These are phyloP conservation scores for Epithele typhae DNA, from an alignment of 768 basidiomycete genomes.

Conservation along the genomic window DNA sequence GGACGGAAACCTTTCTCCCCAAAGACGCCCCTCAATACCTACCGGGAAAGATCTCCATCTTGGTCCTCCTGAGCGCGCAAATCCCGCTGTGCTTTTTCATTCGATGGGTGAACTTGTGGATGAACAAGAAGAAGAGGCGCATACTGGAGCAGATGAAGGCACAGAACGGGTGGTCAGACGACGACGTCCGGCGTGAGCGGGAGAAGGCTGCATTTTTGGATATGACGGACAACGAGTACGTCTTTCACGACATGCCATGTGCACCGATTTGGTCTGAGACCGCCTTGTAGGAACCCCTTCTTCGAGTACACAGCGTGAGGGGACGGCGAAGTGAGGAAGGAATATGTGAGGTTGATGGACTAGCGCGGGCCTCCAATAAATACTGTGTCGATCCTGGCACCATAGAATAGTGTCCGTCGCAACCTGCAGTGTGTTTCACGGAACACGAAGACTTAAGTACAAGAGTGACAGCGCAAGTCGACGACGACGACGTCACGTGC, in stretches of 20 bases:
- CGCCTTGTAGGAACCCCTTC: constrained; percentile 44
- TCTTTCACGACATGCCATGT: constrained; percentile 4
- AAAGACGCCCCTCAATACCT: constrained; percentile 60
- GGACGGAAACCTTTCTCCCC: constrained; percentile 59
- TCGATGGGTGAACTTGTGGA: constrained; percentile 49
- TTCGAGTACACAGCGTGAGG: constrained; percentile 52
- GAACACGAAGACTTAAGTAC: too few relatives aligned
- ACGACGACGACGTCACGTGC: too few relatives aligned
- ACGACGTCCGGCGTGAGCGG: constrained; percentile 51
- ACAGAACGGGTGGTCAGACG: constrained; percentile 50
- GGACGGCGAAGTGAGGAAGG: too few relatives aligned
- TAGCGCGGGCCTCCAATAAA: too few relatives aligned
- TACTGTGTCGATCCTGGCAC: too few relatives aligned
- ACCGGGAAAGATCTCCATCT: constrained; percentile 63
- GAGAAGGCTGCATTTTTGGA: constrained; percentile 61
- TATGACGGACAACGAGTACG: constrained; percentile 60
- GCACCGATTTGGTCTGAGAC: too few relatives aligned
- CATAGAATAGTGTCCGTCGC: too few relatives aligned
- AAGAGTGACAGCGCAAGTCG: too few relatives aligned
- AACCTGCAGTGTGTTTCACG: too few relatives aligned
- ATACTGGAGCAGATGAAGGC: constrained; percentile 41
- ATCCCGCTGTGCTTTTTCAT: constrained; percentile 44
- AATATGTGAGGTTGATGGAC: too few relatives aligned
- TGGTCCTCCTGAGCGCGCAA: constrained; percentile 52
- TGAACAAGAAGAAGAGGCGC: constrained; percentile 46